Conservation (phyloP, 2,329 filamentous ascomycete genomes). For the Talaromyces sp. region DNA sequence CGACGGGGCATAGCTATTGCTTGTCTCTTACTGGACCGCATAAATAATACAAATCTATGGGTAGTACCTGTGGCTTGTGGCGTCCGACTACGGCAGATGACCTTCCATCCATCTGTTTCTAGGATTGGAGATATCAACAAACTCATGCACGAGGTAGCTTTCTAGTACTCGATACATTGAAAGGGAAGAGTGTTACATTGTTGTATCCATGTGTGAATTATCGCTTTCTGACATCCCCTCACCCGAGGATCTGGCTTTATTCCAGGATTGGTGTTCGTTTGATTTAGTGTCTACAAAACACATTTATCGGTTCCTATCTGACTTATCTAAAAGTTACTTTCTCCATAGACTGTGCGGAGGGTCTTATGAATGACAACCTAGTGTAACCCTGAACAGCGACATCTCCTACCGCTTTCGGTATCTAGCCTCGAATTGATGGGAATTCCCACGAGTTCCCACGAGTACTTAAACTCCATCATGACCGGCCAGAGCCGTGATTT, state of each 20-base stretch:
- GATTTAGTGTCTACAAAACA: not conserved
- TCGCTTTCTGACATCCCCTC: not conserved
- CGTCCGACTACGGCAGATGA: conserved; percentile 4
- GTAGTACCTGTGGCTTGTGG: conserved; percentile 14
- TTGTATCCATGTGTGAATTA: not conserved
- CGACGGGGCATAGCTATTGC: not conserved
- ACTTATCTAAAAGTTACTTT: not conserved
- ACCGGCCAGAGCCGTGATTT: not conserved
- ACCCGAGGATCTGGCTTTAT: not conserved
- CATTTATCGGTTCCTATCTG: not conserved
- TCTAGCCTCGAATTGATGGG: not conserved
- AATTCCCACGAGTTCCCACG: not conserved
- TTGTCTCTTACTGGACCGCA: not conserved
- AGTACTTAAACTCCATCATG: not conserved
- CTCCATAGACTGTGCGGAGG: not conserved
- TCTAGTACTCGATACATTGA: not conserved
- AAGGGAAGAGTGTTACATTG: conserved; percentile 1
- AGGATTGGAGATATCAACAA: not conserved
- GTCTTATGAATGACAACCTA: not conserved
- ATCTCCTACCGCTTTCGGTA: not conserved
- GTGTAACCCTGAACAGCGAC: not conserved
- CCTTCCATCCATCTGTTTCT: not conserved
- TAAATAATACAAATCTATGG: not conserved
- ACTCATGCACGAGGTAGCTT: not conserved
- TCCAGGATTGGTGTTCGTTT: not conserved